These are phyloP conservation scores for Fusarium burgessii DNA, from an alignment of 2,329 filamentous ascomycete species.

Conservation along the genomic window DNA sequence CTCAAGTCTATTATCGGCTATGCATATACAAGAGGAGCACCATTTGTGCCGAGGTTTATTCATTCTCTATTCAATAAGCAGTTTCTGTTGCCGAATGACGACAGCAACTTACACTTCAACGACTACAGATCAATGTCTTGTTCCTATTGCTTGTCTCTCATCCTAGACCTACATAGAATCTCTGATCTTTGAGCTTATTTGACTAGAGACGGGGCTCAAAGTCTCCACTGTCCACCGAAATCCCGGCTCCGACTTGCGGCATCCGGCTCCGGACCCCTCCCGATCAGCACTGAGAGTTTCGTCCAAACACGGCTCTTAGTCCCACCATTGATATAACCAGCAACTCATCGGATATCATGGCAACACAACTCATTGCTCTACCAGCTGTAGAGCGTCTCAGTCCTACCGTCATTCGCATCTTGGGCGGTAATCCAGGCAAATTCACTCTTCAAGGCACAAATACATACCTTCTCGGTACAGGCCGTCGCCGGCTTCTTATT, in stretches of 20 bases:
- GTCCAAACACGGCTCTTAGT: background rate
- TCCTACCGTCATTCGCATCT: conserved; percentile 81
- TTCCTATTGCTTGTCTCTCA: background rate
- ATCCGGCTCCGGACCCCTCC: conserved; percentile 34
- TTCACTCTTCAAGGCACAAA: conserved; percentile 85
- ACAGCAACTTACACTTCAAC: conserved; percentile 7
- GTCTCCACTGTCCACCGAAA: conserved; percentile 11
- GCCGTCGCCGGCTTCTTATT: conserved; percentile 79
- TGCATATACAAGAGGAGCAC: conserved; percentile 15
- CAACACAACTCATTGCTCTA: conserved; percentile 71
- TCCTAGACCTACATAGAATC: background rate
- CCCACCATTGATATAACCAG: background rate
- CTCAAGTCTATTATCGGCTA: background rate
- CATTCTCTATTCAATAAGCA: background rate
- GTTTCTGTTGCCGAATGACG: conserved; percentile 22
- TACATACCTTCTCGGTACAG: conserved; percentile 90
- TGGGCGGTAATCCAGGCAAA: conserved; percentile 93
- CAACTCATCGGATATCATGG: conserved; percentile 60
- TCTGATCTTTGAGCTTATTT: background rate
- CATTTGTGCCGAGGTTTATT: conserved; percentile 41
- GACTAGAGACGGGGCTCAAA: conserved; percentile 1
- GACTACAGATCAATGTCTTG: background rate
- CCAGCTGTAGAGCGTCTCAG: conserved; percentile 83
- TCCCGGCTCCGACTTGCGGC: conserved; percentile 27
- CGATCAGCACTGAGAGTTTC: background rate